These are phyloP conservation scores for Alternaria alternata DNA, from an alignment of 2,329 filamentous ascomycete genomes.

Conservation along the genomic window DNA sequence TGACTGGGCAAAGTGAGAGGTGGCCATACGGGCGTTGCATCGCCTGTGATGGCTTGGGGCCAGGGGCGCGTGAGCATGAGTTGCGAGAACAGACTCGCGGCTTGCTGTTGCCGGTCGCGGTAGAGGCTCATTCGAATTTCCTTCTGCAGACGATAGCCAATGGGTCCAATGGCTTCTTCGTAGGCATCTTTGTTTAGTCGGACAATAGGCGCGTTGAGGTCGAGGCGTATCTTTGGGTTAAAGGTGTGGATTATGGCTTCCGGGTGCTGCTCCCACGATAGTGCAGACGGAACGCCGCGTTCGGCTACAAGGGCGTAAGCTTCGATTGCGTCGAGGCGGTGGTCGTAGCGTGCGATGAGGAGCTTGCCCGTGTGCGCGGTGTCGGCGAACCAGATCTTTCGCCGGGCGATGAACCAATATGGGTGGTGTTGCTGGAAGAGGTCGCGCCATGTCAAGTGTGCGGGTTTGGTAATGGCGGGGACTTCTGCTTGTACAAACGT, in stretches of 20 bases:
- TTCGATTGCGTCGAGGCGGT: slow-evolving; percentile 76
- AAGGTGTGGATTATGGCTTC: slow-evolving; percentile 77
- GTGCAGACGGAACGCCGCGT: slow-evolving; percentile 62
- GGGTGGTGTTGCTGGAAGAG: slow-evolving; percentile 79
- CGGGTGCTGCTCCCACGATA: slow-evolving; percentile 71
- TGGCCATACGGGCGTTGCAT: slow-evolving; percentile 70
- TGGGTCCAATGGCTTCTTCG: slow-evolving; percentile 26
- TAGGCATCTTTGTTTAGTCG: slow-evolving; percentile 49
- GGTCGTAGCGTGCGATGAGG: slow-evolving; percentile 79
- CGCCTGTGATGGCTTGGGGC: slow-evolving; percentile 53
- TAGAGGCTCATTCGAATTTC: slow-evolving; percentile 61
- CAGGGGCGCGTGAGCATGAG: slow-evolving; percentile 70
- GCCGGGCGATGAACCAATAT: slow-evolving; percentile 81
- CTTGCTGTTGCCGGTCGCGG: slow-evolving; percentile 22
- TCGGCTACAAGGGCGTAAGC: slow-evolving; percentile 78
- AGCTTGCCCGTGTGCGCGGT: slow-evolving; percentile 75
- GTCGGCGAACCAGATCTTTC: slow-evolving; percentile 89
- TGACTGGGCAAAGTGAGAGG: slow-evolving; percentile 72
- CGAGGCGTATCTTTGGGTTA: slow-evolving; percentile 72
- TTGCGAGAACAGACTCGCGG: slow-evolving; percentile 65
- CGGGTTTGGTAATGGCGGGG: slow-evolving; percentile 49
- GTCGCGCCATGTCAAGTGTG: slow-evolving; percentile 71
- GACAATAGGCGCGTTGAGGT: slow-evolving; percentile 75
- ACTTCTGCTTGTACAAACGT: slow-evolving; percentile 73
- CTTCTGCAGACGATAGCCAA: slow-evolving; percentile 55